These are phyloP conservation scores for Verticillium klebahnii DNA, from an alignment of 2,329 filamentous ascomycete genomes.

Conservation along the genomic window DNA sequence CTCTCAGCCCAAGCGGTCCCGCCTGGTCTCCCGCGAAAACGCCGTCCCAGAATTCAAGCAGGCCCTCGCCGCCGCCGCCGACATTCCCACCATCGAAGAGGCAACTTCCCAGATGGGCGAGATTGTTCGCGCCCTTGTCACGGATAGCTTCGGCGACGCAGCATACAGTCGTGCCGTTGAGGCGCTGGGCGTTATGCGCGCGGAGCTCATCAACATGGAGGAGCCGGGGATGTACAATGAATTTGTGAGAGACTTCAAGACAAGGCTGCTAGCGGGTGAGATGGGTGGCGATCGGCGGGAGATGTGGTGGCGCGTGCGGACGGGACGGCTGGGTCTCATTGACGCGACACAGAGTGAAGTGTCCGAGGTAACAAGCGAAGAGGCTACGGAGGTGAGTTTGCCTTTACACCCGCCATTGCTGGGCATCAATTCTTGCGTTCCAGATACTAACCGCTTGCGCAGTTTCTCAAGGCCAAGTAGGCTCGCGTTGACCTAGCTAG, in stretches of 20 bases:
- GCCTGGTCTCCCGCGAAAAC: constrained; percentile 57
- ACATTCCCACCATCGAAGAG: constrained; percentile 57
- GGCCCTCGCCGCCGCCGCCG: constrained; percentile 56
- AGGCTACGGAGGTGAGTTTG: constrained; percentile 56
- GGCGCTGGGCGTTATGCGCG: constrained; percentile 70
- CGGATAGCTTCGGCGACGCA: constrained; percentile 67
- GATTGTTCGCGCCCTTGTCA: constrained; percentile 66
- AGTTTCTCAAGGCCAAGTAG: not conserved
- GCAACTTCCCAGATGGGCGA: constrained; percentile 69
- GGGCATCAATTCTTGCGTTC: not conserved
- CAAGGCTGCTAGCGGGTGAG: constrained; percentile 61
- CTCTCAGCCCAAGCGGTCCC: constrained; percentile 33
- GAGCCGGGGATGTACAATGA: constrained; percentile 73
- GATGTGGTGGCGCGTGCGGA: constrained; percentile 74
- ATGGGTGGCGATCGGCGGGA: constrained; percentile 74
- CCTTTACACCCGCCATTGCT: not conserved
- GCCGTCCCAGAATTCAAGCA: constrained; percentile 90
- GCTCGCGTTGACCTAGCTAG: not conserved
- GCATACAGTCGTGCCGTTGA: constrained; percentile 74
- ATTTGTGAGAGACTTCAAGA: constrained; percentile 68
- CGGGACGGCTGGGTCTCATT: constrained; percentile 67
- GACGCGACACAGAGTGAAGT: constrained; percentile 56
- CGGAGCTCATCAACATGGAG: constrained; percentile 71
- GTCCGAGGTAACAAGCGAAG: constrained; percentile 63
- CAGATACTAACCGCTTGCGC: not conserved